Percentiles rank a stretch among this genome's conserved stretches.
Evolutionary conservation across 2,329 filamentous ascomycete genomes (phyloP).

Genomic region (Chalara sp.): DNA sequence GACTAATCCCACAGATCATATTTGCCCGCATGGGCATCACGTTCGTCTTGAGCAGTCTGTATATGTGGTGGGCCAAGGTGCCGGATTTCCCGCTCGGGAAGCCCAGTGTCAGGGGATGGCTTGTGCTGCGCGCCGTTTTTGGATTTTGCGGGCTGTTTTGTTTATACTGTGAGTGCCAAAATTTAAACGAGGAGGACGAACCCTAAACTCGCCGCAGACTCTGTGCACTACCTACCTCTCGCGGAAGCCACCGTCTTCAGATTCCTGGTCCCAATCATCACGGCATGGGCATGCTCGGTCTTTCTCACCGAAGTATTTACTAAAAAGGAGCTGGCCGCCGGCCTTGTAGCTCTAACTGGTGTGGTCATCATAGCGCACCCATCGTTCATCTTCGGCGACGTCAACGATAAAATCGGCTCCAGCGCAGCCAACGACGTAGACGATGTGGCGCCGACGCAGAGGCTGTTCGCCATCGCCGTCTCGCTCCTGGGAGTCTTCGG

Average conservation of each 20-base stretch:
- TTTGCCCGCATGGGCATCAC: slow-evolving; percentile 25
- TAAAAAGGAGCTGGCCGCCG: slow-evolving; percentile 67
- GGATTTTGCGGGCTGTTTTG: slow-evolving; percentile 77
- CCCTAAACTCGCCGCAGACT: slow-evolving; percentile 14
- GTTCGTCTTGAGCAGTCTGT: slow-evolving; percentile 34
- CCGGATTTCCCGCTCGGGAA: slow-evolving; percentile 67
- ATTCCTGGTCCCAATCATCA: slow-evolving; percentile 75
- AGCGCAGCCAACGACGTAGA: slow-evolving; percentile 9
- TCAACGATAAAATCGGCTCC: slow-evolving; percentile 8
- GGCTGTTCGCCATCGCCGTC: slow-evolving; percentile 59
- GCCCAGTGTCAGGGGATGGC: slow-evolving; percentile 56
- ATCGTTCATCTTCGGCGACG: slow-evolving; percentile 15
- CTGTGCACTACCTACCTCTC: slow-evolving; percentile 66
- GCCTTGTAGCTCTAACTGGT: slow-evolving; percentile 67
- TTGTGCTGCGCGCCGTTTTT: slow-evolving; percentile 60
- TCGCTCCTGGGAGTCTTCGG: slow-evolving; percentile 74
- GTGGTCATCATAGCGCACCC: slow-evolving; percentile 77
- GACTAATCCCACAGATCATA: slow-evolving; percentile 15
- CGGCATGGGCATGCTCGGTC: slow-evolving; percentile 73
- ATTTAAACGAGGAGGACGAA: too few species aligned
- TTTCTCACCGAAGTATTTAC: slow-evolving; percentile 71
- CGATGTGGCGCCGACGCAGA: slow-evolving; percentile 15
- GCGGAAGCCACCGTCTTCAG: slow-evolving; percentile 87
- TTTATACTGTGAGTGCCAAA: slow-evolving; percentile 20
- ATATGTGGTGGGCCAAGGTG: slow-evolving; percentile 67